Evolutionary conservation across 768 basidiomycete genomes (phyloP), one percentile per base, ranked within the genome.

Genomic region (Tylopilus intermedius): DNA sequence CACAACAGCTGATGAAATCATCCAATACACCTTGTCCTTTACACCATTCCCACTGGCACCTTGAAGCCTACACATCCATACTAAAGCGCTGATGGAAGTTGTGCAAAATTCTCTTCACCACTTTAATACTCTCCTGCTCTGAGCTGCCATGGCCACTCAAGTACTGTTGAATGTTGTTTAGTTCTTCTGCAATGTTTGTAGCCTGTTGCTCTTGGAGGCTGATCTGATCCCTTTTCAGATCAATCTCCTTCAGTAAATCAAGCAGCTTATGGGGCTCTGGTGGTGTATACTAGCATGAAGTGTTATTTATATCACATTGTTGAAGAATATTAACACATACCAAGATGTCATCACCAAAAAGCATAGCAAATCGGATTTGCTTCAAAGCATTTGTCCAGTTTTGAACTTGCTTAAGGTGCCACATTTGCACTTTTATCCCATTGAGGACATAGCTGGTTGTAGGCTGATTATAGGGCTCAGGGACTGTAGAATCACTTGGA

Each of bases 71-170:
- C 4, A 50, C 9, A 47, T 0, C 29, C 11, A 48, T 8, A 13
- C 0, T 7, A 32, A 59, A 60, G 22, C 67, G 65, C 29, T 71
- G 67, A 3, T 26, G 26, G 24, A 69, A 54, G 44, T 69, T 60
- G 11, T 58, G 49, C 21, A 65, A 30, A 29, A 69, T 60, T 15
- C 27, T 21, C 2, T 15, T 5, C 29, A 45, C 59, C 41, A 71
- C 21, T 7, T 3, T 43, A 2, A 49, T 39, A 7, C 50, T 44
- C n/a, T 67, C 24, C 13, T 9, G 0, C 4, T 62, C 62, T 15
- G 8, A 4, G 1, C 42, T 10, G 14, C 29, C 32, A 10, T 8
- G 0, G 5, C 18, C 18, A 18, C 11, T 15, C 8, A 38, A 14
- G 62, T 38, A n/a, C 14, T n/a, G 0, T 0, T 5, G 38, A 14